These are phyloP conservation scores for Anthostomella pinea DNA, from an alignment of 2,329 filamentous ascomycete genomes.

Conservation along the genomic window DNA sequence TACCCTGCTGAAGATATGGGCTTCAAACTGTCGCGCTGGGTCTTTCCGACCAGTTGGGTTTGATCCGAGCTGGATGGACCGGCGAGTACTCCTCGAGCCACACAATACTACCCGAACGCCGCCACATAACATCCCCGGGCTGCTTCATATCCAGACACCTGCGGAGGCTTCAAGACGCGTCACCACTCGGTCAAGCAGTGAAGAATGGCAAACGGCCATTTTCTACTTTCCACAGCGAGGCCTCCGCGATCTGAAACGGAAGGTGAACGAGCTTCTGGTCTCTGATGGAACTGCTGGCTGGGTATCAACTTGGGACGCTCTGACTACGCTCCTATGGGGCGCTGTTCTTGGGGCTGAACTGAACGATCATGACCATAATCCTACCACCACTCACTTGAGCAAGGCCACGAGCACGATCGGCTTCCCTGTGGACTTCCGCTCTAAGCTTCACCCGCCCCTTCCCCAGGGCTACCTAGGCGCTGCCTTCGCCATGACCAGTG, in stretches of 20 bases:
- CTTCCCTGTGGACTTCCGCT: constrained; percentile 30
- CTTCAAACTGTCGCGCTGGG: constrained; percentile 22
- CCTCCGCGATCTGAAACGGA: constrained; percentile 19
- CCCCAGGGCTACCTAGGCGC: constrained; percentile 27
- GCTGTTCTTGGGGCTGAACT: constrained; percentile 19
- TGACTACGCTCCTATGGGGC: constrained; percentile 29
- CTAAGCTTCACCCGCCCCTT: constrained; percentile 17
- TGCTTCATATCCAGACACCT: constrained; percentile 15
- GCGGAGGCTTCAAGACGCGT: constrained; percentile 3
- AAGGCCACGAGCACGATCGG: constrained; percentile 18
- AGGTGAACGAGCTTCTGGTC: constrained; percentile 16
- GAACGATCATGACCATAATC: no score
- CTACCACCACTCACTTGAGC: neutral
- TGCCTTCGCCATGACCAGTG: constrained; percentile 26
- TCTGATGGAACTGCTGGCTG: constrained; percentile 11
- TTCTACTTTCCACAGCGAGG: constrained; percentile 23
- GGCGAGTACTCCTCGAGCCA: constrained; percentile 9
- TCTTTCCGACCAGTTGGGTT: constrained; percentile 15
- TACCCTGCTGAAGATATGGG: constrained; percentile 28
- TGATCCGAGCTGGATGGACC: constrained; percentile 20
- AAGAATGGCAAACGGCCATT: constrained; percentile 20
- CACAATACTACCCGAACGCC: neutral
- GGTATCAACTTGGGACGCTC: constrained; percentile 29
- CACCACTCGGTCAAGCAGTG: neutral
- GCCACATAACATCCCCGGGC: constrained; percentile 13